A percentile compares a stretch with the other conserved stretches of the same genome.
Evolutionary conservation across 768 basidiomycete species (phyloP).

Genomic region (Gymnopilus dilepis): DNA sequence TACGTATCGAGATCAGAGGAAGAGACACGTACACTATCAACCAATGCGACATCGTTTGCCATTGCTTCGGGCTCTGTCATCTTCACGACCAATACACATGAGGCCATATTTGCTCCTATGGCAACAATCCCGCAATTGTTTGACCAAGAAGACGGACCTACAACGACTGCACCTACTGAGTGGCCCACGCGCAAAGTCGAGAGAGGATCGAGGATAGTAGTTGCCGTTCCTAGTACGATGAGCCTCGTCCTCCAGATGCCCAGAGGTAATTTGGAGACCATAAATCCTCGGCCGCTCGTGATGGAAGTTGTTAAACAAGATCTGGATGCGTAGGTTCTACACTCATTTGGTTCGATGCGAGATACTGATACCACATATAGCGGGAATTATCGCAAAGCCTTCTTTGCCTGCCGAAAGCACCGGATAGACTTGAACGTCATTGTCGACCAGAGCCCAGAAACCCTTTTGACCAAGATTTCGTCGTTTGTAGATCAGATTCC

Average conservation of each 20-base stretch:
- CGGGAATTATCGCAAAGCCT: constrained; percentile 82
- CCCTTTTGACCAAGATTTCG: constrained; percentile 66
- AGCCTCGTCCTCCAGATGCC: constrained; percentile 96
- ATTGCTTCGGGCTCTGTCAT: constrained; percentile 78
- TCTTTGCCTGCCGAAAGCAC: constrained; percentile 90
- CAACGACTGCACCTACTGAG: constrained; percentile 33
- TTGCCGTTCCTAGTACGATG: constrained; percentile 87
- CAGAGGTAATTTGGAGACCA: constrained; percentile 93
- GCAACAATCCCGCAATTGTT: constrained; percentile 31
- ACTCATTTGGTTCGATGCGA: not conserved
- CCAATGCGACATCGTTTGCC: constrained; percentile 74
- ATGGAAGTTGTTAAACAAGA: constrained; percentile 83
- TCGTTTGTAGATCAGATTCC: constrained; percentile 84
- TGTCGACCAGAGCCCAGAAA: constrained; percentile 77
- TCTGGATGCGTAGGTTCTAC: constrained; percentile 64
- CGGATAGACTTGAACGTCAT: constrained; percentile 89
- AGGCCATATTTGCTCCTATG: constrained; percentile 75
- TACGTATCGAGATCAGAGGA: constrained; percentile 46
- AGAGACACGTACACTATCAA: constrained; percentile 43
- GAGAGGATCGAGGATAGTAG: constrained; percentile 88
- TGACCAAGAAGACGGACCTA: constrained; percentile 29
- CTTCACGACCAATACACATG: constrained; percentile 84
- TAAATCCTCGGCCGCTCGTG: constrained; percentile 91
- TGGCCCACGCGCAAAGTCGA: constrained; percentile 86
- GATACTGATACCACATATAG: constrained; percentile 41